Evolutionary conservation across 257 asterid species (phyloP).

Genomic region (Solanum piurae): DNA sequence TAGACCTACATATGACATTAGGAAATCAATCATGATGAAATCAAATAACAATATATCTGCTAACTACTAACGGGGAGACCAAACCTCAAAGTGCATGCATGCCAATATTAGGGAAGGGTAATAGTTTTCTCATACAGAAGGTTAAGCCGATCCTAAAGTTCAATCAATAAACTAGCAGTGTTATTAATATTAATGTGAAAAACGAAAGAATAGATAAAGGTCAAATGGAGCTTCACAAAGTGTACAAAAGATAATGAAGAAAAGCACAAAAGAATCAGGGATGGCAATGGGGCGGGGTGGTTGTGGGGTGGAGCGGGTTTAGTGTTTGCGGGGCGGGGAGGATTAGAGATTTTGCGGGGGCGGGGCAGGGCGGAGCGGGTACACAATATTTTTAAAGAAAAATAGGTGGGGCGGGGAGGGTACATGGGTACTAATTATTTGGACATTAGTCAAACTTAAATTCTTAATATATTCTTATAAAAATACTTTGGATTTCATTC

Average conservation of each 20-base stretch:
- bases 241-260: background rate
- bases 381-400: too few relatives aligned
- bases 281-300: too few relatives aligned
- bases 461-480: too few relatives aligned
- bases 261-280: background rate
- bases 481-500: too few relatives aligned
- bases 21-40: background rate
- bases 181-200: background rate
- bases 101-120: background rate
- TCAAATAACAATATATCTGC: background rate
- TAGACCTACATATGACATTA: slow-evolving; percentile 2
- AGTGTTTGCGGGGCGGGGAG: too few relatives aligned
- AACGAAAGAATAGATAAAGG: background rate
- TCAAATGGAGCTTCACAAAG: background rate
- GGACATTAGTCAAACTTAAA: too few relatives aligned
- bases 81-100: background rate
- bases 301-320: too few relatives aligned
- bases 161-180: background rate
- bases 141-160: background rate
- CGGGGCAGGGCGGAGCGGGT: too few relatives aligned
- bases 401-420: too few relatives aligned
- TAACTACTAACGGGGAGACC: background rate
- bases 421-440: too few relatives aligned
- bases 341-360: too few relatives aligned
- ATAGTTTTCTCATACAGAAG: background rate